Evolutionary conservation across 768 basidiomycete genomes (phyloP), one percentile per base, ranked within the genome.

Genomic region (Termitomyces eurrhizus): DNA sequence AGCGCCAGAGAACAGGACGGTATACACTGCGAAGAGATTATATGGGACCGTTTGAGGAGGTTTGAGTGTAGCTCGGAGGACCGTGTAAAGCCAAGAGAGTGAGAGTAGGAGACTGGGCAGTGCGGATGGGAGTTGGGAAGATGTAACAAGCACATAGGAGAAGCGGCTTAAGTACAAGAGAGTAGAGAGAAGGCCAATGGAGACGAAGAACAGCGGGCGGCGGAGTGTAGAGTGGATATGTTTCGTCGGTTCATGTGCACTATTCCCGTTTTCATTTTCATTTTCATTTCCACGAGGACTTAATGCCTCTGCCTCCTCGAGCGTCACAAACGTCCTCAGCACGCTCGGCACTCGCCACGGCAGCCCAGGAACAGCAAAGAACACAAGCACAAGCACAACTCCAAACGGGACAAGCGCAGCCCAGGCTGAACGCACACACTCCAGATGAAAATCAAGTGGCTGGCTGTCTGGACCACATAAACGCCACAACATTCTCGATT

Each of bases 21-120:
- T 26, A 65, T 86, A 90, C 2, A 93, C 69, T 0, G 73, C 65
- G 68, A 92, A 83, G 18, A 92, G 71, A 65, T 89, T 89, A 63
- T 73, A 80, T 18, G 87, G 88, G 2, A 81, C 78, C 0, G 88
- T 92, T 0, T 81, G 72, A 0, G 86, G 83, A 50, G 84, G 83
- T 24, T 79, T 65, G 21, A 83, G 74, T 12, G 35, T 13, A 0
- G 87, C 83, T 39, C 87, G 83, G 33, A 81, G 64, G 21, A 83
- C 72, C 0, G 87, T 83, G 65, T 90, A 92, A 42, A 89, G 69
- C 92, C 92, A 93, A 4, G 83, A 74, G 0, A 73, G 62, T 0
- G 84, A 83, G 29, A 83, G 66, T 35, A 88, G 67, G 52, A 88
- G 73, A 0, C 79, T 73, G 7, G 74, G 74, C 2, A 78, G 60